A percentile compares a stretch with the other conserved stretches of the same genome.
Evolutionary conservation across 768 basidiomycete species (phyloP).

Genomic region (Epithele typhae): DNA sequence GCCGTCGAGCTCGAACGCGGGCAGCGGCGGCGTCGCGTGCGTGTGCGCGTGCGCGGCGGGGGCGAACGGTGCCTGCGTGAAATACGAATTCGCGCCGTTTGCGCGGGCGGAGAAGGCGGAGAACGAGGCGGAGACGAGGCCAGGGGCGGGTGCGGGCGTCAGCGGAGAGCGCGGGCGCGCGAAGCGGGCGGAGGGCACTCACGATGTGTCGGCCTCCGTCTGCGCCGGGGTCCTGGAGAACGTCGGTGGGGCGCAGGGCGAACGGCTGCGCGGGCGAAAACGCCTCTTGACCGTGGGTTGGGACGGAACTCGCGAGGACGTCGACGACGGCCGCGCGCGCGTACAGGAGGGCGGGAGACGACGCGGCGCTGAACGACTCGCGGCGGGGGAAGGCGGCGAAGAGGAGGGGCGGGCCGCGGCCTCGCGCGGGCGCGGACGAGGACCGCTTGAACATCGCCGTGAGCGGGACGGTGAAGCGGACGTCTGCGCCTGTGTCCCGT

Average conservation of each 20-base stretch:
- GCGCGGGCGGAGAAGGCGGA: too few relatives aligned
- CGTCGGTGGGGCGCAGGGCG: background rate
- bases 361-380: constrained; percentile 10
- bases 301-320: background rate
- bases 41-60: too few relatives aligned
- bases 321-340: constrained; percentile 1
- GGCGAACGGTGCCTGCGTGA: too few relatives aligned
- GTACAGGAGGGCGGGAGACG: constrained; percentile 2
- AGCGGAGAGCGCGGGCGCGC: too few relatives aligned
- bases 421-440: constrained; percentile 48
- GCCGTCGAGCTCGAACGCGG: constrained; percentile 11
- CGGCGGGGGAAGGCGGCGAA: constrained; percentile 3
- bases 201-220: constrained; percentile 1
- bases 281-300: background rate
- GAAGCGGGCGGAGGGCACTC: background rate
- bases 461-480: constrained; percentile 44
- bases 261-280: constrained; percentile 3
- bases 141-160: too few relatives aligned
- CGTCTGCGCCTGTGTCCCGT: constrained; percentile 14
- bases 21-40: constrained; percentile 11
- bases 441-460: constrained; percentile 67
- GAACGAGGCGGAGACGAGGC: too few relatives aligned
- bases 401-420: constrained; percentile 13
- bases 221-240: background rate
- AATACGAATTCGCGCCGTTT: too few relatives aligned